These are phyloP conservation scores for Talaromyces sp. DNA, from an alignment of 2,329 filamentous ascomycete species.

Conservation along the genomic window DNA sequence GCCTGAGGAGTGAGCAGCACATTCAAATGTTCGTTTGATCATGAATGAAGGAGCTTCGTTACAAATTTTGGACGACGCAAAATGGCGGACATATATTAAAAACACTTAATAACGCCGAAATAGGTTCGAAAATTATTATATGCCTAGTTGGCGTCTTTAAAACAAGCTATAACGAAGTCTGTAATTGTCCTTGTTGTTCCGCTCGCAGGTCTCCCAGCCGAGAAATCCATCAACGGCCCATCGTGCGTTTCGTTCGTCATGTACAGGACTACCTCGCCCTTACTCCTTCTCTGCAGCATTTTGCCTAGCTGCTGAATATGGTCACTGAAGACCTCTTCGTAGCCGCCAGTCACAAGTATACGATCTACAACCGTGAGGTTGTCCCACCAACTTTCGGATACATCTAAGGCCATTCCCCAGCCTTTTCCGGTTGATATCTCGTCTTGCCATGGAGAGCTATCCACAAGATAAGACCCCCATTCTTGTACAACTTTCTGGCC, in stretches of 20 bases:
- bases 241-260: conserved; percentile 26
- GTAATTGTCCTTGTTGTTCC: conserved; percentile 16
- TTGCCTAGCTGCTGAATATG: conserved; percentile 18
- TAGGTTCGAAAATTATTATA: too few species aligned
- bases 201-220: conserved; percentile 12
- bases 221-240: conserved; percentile 27
- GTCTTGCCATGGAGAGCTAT: conserved; percentile 21
- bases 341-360: conserved; percentile 21
- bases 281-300: conserved; percentile 1
- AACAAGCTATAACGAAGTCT: conserved; percentile 6
- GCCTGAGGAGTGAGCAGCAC: too few species aligned
- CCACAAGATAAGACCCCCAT: conserved; percentile 18
- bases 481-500: conserved; percentile 3
- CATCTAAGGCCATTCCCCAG: conserved; percentile 30
- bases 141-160: too few species aligned
- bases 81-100: too few species aligned
- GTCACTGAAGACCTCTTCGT: conserved; percentile 27
- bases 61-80: too few species aligned
- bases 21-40: too few species aligned
- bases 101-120: too few species aligned
- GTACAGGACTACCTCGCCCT: not conserved
- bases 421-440: conserved; percentile 20
- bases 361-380: conserved; percentile 11
- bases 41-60: too few species aligned
- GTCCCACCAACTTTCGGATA: conserved; percentile 24